Conservation (phyloP, 345 rosid genomes). For the Balakata baccata region DNA sequence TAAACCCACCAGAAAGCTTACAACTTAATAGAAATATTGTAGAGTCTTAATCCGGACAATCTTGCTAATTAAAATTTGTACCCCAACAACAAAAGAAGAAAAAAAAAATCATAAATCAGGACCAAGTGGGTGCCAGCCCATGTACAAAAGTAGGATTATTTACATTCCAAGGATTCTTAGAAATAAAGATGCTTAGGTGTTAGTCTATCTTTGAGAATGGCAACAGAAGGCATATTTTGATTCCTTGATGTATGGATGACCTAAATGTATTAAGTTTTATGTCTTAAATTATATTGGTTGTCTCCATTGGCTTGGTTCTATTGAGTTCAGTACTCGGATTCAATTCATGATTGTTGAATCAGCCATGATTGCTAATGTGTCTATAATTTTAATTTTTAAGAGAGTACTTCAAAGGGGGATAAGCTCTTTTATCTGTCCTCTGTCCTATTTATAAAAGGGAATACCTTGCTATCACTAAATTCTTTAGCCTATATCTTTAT, state of each 20-base stretch:
- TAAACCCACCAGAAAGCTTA: background rate
- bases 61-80: background rate
- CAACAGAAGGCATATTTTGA: background rate
- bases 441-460: no score
- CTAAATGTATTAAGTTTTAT: background rate
- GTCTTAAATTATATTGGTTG: no score
- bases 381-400: background rate
- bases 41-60: background rate
- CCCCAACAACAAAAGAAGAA: background rate
- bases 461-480: no score
- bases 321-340: no score
- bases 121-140: background rate
- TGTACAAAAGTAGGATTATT: background rate
- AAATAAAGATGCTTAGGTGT: background rate
- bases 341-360: no score
- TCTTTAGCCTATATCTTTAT: no score
- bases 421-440: no score
- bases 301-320: no score
- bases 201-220: background rate
- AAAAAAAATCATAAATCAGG: background rate
- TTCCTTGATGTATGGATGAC: background rate
- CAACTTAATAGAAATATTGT: no score
- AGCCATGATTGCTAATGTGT: no score
- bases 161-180: background rate
- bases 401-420: background rate